Evolutionary conservation across 345 rosid genomes (phyloP).

Genomic region (Salix brachista): DNA sequence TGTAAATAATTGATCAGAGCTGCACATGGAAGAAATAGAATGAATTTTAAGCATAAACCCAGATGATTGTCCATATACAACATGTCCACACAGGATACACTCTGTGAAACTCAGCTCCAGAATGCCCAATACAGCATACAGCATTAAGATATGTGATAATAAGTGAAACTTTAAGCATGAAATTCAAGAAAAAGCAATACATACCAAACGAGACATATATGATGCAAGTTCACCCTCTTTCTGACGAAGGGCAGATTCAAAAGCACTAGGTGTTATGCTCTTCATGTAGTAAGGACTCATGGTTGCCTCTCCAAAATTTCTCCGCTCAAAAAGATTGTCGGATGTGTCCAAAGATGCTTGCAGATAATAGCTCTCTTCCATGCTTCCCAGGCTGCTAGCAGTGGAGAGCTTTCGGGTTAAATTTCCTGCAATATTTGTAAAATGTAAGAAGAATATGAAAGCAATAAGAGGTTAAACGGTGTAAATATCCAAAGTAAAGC

Average conservation of each 20-base stretch:
- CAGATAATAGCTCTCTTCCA: constrained; percentile 95
- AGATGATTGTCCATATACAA: not conserved
- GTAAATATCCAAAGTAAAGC: constrained; percentile 9
- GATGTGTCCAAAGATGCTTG: constrained; percentile 92
- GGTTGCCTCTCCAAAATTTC: constrained; percentile 56
- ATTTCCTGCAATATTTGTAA: constrained; percentile 47
- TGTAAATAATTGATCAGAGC: constrained; percentile 2
- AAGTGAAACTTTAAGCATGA: not conserved
- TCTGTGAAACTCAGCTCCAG: not conserved
- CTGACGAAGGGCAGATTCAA: constrained; percentile 91
- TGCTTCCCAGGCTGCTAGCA: constrained; percentile 83
- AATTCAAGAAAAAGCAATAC: constrained; percentile 16
- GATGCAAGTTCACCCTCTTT: constrained; percentile 99
- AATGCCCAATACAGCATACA: not conserved
- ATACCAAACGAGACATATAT: constrained; percentile 95
- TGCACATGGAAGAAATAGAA: not conserved
- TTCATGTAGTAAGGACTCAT: constrained; percentile 83
- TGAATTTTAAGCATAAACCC: not conserved
- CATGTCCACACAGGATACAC: not conserved
- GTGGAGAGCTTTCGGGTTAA: constrained; percentile 72
- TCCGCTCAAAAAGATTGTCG: constrained; percentile 69
- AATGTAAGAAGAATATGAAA: constrained; percentile 3
- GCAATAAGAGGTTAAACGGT: constrained; percentile 8
- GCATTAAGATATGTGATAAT: not conserved
- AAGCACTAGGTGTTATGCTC: constrained; percentile 91